Conservation (phyloP, 2,329 filamentous ascomycete genomes). For the Beauveria sp. region DNA sequence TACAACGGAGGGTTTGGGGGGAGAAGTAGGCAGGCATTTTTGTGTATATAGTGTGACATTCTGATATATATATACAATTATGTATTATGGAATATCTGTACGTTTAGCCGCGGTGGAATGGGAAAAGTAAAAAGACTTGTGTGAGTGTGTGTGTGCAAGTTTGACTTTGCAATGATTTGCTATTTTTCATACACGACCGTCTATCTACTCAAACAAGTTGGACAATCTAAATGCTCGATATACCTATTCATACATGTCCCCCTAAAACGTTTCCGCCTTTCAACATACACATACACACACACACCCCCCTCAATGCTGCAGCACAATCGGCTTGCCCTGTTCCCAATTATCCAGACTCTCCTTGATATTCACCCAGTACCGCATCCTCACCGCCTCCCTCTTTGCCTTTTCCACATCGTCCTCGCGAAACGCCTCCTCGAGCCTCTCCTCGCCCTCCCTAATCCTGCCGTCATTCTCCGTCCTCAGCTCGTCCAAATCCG, state of each 20-base stretch:
- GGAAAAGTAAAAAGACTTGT: too few species aligned
- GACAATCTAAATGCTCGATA: too few species aligned
- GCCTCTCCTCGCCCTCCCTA: slow-evolving; percentile 47
- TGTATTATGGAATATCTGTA: background rate
- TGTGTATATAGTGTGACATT: background rate
- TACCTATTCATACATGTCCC: too few species aligned
- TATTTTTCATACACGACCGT: too few species aligned
- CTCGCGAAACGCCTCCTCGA: slow-evolving; percentile 58
- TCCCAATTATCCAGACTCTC: slow-evolving; percentile 81
- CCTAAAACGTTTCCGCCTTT: too few species aligned
- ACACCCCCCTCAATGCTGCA: slow-evolving; percentile 36
- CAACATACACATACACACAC: too few species aligned
- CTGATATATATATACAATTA: background rate
- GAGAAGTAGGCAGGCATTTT: background rate
- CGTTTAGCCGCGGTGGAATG: background rate
- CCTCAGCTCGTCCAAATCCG: slow-evolving; percentile 52
- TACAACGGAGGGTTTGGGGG: background rate
- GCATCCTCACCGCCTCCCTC: slow-evolving; percentile 64
- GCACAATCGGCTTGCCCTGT: slow-evolving; percentile 55
- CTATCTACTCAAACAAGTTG: too few species aligned
- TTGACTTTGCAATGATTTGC: background rate
- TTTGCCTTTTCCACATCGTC: slow-evolving; percentile 62
- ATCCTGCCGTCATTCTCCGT: slow-evolving; percentile 63
- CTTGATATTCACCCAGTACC: slow-evolving; percentile 87
- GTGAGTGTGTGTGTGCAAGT: background rate